phyloP scores from a whole-genome alignment of 495 filamentous ascomycete species.

The Xylaria acuta region DNA sequence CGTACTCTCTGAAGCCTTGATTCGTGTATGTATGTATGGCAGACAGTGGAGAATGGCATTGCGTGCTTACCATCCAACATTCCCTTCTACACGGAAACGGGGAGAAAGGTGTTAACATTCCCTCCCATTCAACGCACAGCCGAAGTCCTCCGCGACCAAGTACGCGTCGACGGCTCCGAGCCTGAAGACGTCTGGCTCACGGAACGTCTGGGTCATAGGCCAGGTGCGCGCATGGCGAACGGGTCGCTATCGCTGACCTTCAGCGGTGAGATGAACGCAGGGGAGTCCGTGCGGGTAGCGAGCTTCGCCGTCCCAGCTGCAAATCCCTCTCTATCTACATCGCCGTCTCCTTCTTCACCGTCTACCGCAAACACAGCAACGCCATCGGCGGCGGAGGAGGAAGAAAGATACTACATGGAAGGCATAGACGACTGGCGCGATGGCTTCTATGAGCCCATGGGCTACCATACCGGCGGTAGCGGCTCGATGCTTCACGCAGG shows the following conservation, averaged over 20 bases:
- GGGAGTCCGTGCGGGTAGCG: constrained; percentile 3
- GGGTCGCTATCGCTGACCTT: constrained; percentile 44
- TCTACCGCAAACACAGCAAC: not conserved
- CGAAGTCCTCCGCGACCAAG: constrained; percentile 45
- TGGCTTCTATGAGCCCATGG: constrained; percentile 59
- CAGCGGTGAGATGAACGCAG: constrained; percentile 49
- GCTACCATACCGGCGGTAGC: constrained; percentile 57
- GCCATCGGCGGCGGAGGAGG: constrained; percentile 24
- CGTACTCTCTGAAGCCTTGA: not conserved
- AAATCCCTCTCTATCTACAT: not conserved
- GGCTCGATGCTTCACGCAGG: constrained; percentile 44
- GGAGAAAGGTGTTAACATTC: constrained; percentile 39
- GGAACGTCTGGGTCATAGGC: constrained; percentile 50
- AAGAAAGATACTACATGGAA: constrained; percentile 40
- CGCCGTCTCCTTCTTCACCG: constrained; percentile 2
- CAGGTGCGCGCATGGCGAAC: constrained; percentile 38
- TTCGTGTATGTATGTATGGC: not conserved
- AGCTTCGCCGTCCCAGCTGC: constrained; percentile 22
- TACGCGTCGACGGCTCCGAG: constrained; percentile 43
- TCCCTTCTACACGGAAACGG: not conserved
- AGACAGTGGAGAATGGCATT: no score
- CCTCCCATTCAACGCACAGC: not conserved
- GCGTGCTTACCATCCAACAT: not conserved
- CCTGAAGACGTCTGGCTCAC: constrained; percentile 60
- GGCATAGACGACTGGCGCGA: constrained; percentile 52